A percentile compares a stretch with the other conserved stretches of the same genome.
Conservation (phyloP, 1,284 basidiomycete genomes). For the Bjerkandera adusta region DNA sequence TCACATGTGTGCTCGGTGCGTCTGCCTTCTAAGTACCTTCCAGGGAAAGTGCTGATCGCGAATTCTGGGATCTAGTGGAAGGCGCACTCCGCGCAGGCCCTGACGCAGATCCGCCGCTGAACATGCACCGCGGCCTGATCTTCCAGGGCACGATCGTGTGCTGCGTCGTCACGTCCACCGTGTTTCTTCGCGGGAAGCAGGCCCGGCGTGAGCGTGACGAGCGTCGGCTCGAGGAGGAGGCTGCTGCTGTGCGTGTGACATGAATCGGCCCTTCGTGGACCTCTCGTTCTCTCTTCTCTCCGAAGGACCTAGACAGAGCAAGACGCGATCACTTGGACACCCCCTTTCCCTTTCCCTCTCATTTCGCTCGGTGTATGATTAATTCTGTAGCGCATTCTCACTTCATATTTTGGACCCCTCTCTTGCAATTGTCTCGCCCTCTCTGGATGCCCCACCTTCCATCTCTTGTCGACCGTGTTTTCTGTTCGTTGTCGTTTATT, state of each 20-base stretch:
- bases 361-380: too few species aligned
- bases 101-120: conserved; percentile 60
- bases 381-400: too few species aligned
- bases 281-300: too few species aligned
- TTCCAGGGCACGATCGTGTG: conserved; percentile 55
- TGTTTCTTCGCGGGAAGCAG: conserved; percentile 56
- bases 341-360: too few species aligned
- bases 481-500: too few species aligned
- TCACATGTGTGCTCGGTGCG: conserved; percentile 67
- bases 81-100: conserved; percentile 60
- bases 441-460: too few species aligned
- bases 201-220: conserved; percentile 59
- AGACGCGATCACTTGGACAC: too few species aligned
- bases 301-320: too few species aligned
- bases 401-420: too few species aligned
- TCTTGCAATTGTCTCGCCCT: too few species aligned
- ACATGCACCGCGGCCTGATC: conserved; percentile 64
- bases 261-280: too few species aligned
- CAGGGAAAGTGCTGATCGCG: background rate
- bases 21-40: conserved; percentile 8
- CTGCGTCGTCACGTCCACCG: conserved; percentile 36
- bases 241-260: background rate
- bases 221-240: conserved; percentile 20
- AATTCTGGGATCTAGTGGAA: conserved; percentile 53
- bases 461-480: too few species aligned